These are phyloP conservation scores for Rhizopus delemar DNA, from an alignment of 371 early-diverging fungal species.

Conservation along the genomic window DNA sequence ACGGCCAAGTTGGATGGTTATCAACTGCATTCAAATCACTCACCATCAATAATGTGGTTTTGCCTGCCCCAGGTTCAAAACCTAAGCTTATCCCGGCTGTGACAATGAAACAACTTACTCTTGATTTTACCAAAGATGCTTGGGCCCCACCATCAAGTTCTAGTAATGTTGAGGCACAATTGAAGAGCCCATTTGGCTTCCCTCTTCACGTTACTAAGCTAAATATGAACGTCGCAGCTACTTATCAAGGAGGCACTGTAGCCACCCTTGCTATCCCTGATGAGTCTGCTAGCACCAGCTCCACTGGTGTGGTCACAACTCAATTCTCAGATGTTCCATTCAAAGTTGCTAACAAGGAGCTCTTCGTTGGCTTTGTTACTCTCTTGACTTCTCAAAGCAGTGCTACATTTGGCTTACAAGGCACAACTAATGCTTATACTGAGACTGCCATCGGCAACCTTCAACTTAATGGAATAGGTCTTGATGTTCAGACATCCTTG, in stretches of 20 bases:
- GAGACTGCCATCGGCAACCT: conserved; percentile 58
- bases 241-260: conserved; percentile 31
- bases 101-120: conserved; percentile 47
- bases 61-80: conserved; percentile 41
- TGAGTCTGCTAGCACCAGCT: conserved; percentile 46
- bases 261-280: conserved; percentile 54
- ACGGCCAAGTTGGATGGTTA: conserved; percentile 58
- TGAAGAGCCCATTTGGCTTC: conserved; percentile 62
- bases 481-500: conserved; percentile 51
- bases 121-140: conserved; percentile 56
- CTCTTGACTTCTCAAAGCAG: conserved; percentile 44
- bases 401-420: conserved; percentile 51
- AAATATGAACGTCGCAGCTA: conserved; percentile 46
- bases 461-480: conserved; percentile 46
- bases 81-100: conserved; percentile 46
- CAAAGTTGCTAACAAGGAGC: conserved; percentile 32
- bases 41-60: conserved; percentile 46
- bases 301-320: conserved; percentile 44
- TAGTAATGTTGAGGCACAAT: conserved; percentile 47
- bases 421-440: conserved; percentile 52
- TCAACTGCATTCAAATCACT: conserved; percentile 55
- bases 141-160: conserved; percentile 54
- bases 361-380: conserved; percentile 51
- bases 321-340: conserved; percentile 53
- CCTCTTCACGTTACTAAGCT: conserved; percentile 52